Base-by-base conservation (phyloP, 805 yeast genomes). In the Ogataea angusta region DNA sequence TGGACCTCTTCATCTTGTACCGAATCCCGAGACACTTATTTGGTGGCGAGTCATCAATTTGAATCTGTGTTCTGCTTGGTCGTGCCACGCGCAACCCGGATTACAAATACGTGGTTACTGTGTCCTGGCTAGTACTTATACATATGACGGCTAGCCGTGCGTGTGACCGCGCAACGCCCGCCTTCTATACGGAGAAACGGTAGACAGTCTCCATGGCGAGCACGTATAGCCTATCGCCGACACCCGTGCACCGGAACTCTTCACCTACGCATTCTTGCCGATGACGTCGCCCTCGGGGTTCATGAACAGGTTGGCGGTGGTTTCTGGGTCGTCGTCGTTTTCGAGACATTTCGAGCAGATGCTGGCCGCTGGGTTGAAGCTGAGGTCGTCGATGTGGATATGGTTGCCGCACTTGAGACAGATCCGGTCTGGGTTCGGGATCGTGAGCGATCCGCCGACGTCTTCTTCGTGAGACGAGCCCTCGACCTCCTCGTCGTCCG, bases 381-480 rank as follows among this genome's bases (percentile, higher is more conserved):
- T 53, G 28, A 57, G 44, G 23, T 57, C 62, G 34, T 57, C 62
- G 28, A 57, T 56, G 23, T 55, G 57, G 22, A 56, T 54, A 32
- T 38, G 43, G 27, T 51, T 40, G 12, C 59, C 59, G 42, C 62
- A 57, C 32, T 51, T 54, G 25, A 53, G 41, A 40, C 62, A 57
- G 3, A 54, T 42, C 35, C 55, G 55, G 38, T 54, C 54, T 1
- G 59, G 58, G 34, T 53, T 59, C 1, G 58, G 59, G 21, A 56
- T 57, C 10, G 46, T 47, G 16, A 56, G 38, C 4, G 58, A 50
- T 7, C 41, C 55, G n/a, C 52, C 52, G 2, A 46, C 55, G n/a
- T 34, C 57, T 24, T 43, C 48, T 18, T 40, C 51, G 18, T 44
- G 21, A 17, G 34, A 13, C n/a, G 31, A 7, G 16, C 19, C 35